A percentile compares a stretch with the other conserved stretches of the same genome.
phyloP scores from a whole-genome alignment of 1,284 basidiomycete species.

The Schizophyllum amplum region DNA sequence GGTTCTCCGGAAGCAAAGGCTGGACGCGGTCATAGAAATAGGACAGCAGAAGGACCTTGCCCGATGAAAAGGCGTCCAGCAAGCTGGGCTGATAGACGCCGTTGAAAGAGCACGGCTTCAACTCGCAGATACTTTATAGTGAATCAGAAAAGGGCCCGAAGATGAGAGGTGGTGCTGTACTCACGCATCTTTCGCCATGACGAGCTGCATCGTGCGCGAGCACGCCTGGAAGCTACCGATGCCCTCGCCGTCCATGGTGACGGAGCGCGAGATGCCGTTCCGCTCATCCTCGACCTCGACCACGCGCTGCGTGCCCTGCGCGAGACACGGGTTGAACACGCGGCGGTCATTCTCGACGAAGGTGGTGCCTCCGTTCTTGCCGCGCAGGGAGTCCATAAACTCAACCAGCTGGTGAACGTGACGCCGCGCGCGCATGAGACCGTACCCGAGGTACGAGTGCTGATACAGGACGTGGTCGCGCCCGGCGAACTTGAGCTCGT shows the following conservation, averaged over 20 bases:
- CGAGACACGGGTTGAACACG: slow-evolving; percentile 74
- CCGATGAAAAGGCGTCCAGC: slow-evolving; percentile 77
- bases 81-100: slow-evolving; percentile 98
- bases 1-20: slow-evolving; percentile 55
- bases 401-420: slow-evolving; percentile 86
- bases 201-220: slow-evolving; percentile 78
- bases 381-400: slow-evolving; percentile 49
- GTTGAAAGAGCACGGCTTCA: slow-evolving; percentile 93
- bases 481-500: slow-evolving; percentile 75
- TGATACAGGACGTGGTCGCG: slow-evolving; percentile 76
- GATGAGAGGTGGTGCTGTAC: slow-evolving; percentile 24
- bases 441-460: slow-evolving; percentile 95
- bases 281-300: slow-evolving; percentile 68
- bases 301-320: slow-evolving; percentile 51
- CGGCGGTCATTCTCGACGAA: slow-evolving; percentile 13
- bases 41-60: slow-evolving; percentile 80
- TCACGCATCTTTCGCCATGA: slow-evolving; percentile 94
- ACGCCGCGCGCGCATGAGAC: slow-evolving; percentile 84
- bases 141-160: neutral
- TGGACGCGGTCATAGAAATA: slow-evolving; percentile 96
- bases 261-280: slow-evolving; percentile 40
- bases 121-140: slow-evolving; percentile 64
- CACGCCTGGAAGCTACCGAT: slow-evolving; percentile 84
- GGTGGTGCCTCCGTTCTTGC: slow-evolving; percentile 12
- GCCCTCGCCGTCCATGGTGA: slow-evolving; percentile 77